Evolutionary conservation across 1,139 yeast species (phyloP).

Genomic region (Nadsonia commutata): DNA sequence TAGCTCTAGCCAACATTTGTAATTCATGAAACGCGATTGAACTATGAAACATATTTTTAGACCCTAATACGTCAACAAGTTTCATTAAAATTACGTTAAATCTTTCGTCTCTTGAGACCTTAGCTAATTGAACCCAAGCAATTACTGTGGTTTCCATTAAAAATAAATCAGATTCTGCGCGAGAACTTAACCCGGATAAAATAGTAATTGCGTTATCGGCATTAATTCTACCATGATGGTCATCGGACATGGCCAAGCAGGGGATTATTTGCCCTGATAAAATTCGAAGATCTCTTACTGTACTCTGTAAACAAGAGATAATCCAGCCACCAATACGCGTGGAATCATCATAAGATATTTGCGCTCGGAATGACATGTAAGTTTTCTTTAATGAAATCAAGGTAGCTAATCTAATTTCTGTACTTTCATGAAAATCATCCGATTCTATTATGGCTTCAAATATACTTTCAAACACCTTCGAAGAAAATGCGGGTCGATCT

Average conservation of each 20-base stretch:
- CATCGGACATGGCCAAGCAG: conserved; percentile 8
- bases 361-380: conserved; percentile 11
- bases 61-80: conserved; percentile 46
- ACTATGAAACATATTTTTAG: conserved; percentile 43
- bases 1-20: conserved; percentile 29
- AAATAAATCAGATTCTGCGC: conserved; percentile 18
- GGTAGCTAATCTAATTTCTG: conserved; percentile 10
- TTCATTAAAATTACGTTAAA: conserved; percentile 45
- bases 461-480: conserved; percentile 6
- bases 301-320: conserved; percentile 14
- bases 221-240: conserved; percentile 5
- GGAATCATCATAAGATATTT: conserved; percentile 9
- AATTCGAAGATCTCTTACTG: conserved; percentile 16
- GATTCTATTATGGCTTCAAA: conserved; percentile 8
- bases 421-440: conserved; percentile 9
- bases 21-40: conserved; percentile 50
- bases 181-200: conserved; percentile 10
- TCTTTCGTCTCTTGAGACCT: conserved; percentile 45
- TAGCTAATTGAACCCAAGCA: conserved; percentile 48
- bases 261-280: conserved; percentile 15
- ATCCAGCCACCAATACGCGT: conserved; percentile 18
- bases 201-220: conserved; percentile 10
- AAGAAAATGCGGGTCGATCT: conserved; percentile 1
- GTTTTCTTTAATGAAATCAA: conserved; percentile 11
- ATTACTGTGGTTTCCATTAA: conserved; percentile 49